A percentile compares a stretch with the other conserved stretches of the same genome.
These are phyloP conservation scores for Hymenoscyphus fraxineus DNA, from an alignment of 2,329 filamentous ascomycete genomes.

Conservation along the genomic window DNA sequence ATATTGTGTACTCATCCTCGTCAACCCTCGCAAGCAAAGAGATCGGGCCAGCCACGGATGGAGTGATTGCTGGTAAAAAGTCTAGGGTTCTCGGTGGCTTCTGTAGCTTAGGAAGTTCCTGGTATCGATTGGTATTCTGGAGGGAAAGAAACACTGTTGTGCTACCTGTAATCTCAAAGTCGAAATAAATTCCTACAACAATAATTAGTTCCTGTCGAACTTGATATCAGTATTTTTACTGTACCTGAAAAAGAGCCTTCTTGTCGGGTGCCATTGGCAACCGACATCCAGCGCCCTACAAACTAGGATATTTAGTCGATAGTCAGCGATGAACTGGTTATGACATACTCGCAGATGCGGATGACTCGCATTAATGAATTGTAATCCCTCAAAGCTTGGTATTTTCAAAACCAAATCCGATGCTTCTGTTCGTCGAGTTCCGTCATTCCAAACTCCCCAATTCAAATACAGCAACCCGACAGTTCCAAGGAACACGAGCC, in stretches of 20 bases:
- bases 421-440: not conserved
- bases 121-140: conserved; percentile 15
- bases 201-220: not conserved
- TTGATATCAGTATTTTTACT: not conserved
- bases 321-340: not conserved
- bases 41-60: conserved; percentile 22
- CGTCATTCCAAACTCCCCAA: not conserved
- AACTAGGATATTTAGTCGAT: conserved; percentile 21
- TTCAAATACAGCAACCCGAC: conserved; percentile 12
- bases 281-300: conserved; percentile 28
- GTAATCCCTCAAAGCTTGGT: conserved; percentile 18
- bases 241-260: conserved; percentile 30
- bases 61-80: conserved; percentile 19
- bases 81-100: not conserved
- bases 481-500: conserved; percentile 13
- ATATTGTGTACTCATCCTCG: conserved; percentile 28
- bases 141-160: conserved; percentile 24
- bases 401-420: conserved; percentile 1
- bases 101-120: not conserved
- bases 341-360: conserved; percentile 23
- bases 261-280: conserved; percentile 19
- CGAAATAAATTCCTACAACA: conserved; percentile 26
- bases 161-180: conserved; percentile 24
- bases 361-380: conserved; percentile 25
- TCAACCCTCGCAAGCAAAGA: conserved; percentile 28